phyloP scores from a whole-genome alignment of 2,329 filamentous ascomycete species.

The Amauroascus verrucosus region DNA sequence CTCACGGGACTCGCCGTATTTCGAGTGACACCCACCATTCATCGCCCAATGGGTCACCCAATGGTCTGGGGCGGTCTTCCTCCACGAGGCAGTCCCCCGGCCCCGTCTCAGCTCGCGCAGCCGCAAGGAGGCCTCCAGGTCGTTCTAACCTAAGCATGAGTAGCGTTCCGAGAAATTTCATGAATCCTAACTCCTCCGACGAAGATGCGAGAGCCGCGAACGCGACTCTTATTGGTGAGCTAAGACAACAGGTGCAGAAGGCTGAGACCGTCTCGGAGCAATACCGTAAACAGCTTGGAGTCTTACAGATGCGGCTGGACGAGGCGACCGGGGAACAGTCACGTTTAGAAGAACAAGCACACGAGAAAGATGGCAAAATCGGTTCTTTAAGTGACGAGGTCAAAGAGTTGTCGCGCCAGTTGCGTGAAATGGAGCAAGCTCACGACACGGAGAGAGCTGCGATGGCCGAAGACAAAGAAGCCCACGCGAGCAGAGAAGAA shows the following conservation, averaged over 20 bases:
- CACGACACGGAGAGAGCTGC: constrained; percentile 83
- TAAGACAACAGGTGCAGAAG: constrained; percentile 71
- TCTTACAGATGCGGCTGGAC: constrained; percentile 75
- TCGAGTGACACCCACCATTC: constrained; percentile 13
- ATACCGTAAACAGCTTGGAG: constrained; percentile 71
- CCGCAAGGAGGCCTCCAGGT: constrained; percentile 48
- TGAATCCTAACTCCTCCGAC: constrained; percentile 42
- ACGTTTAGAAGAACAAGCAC: constrained; percentile 75
- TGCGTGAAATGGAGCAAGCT: constrained; percentile 82
- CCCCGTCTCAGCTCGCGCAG: constrained; percentile 62
- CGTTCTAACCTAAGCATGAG: constrained; percentile 36
- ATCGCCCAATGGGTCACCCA: constrained; percentile 42
- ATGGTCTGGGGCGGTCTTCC: constrained; percentile 49
- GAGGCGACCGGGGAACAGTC: constrained; percentile 73
- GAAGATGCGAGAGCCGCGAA: constrained; percentile 71
- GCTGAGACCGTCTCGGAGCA: constrained; percentile 69
- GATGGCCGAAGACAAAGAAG: constrained; percentile 85
- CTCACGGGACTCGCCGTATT: constrained; percentile 12
- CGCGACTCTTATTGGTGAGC: constrained; percentile 66
- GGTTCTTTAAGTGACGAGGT: constrained; percentile 76
- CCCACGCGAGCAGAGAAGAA: constrained; percentile 71
- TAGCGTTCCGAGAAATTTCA: constrained; percentile 35
- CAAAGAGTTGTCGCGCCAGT: constrained; percentile 69
- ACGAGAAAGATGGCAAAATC: constrained; percentile 75
- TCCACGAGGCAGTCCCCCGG: constrained; percentile 47